Evolutionary conservation across 2,329 filamentous ascomycete genomes (phyloP).

Genomic region (Cytospora chrysosperma): DNA sequence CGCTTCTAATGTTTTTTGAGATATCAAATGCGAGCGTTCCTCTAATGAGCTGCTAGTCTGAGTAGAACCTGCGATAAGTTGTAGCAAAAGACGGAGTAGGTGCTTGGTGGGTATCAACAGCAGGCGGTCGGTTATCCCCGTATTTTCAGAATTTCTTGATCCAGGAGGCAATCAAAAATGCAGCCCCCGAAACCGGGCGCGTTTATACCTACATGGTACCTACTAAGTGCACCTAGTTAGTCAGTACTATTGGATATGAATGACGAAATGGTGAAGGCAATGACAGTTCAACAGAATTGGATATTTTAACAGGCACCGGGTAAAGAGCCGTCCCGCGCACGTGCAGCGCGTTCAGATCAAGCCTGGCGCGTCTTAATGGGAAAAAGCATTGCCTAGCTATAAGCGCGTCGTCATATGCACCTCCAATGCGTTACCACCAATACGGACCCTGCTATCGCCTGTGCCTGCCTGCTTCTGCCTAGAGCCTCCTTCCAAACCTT

Average conservation of each 20-base stretch:
- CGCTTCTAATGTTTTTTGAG: not conserved
- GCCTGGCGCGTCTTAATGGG: slow-evolving; percentile 5
- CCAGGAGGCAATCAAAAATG: too few species aligned
- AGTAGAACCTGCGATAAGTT: not conserved
- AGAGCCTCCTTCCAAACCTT: not conserved
- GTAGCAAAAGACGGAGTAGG: too few species aligned
- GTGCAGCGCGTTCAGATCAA: slow-evolving; percentile 10
- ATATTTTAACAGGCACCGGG: not conserved
- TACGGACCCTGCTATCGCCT: not conserved
- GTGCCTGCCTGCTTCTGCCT: slow-evolving; percentile 8
- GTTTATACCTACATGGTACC: too few species aligned
- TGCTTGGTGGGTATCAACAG: too few species aligned
- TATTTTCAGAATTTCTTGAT: too few species aligned
- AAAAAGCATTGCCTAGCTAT: not conserved
- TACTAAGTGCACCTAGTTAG: too few species aligned
- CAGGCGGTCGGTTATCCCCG: too few species aligned
- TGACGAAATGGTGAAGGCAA: not conserved
- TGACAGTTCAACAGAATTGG: not conserved
- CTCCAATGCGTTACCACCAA: not conserved
- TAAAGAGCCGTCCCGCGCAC: not conserved
- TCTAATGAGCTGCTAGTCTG: not conserved
- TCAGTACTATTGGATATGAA: not conserved
- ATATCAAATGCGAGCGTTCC: not conserved
- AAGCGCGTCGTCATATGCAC: slow-evolving; percentile 14
- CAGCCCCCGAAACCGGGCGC: too few species aligned